phyloP scores from a whole-genome alignment of 148 eudicot genomes.

The Fagopyrum esculentum region DNA sequence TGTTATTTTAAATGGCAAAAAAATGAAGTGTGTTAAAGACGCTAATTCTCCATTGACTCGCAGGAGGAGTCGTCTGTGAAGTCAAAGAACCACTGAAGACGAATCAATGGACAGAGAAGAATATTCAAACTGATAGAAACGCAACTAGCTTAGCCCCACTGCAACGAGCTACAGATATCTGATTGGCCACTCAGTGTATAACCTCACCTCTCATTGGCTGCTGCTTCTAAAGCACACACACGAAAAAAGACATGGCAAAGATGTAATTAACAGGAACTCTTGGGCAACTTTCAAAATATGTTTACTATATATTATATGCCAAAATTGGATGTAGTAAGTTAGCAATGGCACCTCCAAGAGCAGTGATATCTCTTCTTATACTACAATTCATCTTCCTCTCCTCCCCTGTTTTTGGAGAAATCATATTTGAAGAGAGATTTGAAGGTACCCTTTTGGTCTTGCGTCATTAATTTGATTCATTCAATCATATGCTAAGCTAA shows the following conservation, averaged over 20 bases:
- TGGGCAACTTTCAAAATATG: conserved; percentile 7
- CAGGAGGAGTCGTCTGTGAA: conserved; percentile 6
- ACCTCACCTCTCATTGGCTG: conserved; percentile 7
- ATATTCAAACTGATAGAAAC: conserved; percentile 5
- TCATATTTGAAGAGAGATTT: conserved; percentile 83
- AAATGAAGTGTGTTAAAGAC: not conserved
- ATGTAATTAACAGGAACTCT: conserved; percentile 17
- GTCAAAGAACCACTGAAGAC: not conserved
- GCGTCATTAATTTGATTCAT: not conserved
- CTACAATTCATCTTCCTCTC: conserved; percentile 25
- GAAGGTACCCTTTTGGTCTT: conserved; percentile 42
- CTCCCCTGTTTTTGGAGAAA: conserved; percentile 41
- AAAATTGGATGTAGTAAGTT: not conserved
- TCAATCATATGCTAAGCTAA: not conserved
- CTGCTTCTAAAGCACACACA: not conserved
- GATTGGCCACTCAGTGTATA: not conserved
- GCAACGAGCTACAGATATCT: not conserved
- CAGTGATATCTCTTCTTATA: conserved; percentile 20
- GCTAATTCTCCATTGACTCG: not conserved
- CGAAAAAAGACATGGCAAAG: conserved; percentile 19
- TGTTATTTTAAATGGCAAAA: no score
- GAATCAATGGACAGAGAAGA: not conserved
- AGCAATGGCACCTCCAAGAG: conserved; percentile 16
- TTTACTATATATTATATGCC: not conserved
- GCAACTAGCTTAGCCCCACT: not conserved